Conservation (phyloP, 352 stramenopile species). For the Phytophthora pluvialis region DNA sequence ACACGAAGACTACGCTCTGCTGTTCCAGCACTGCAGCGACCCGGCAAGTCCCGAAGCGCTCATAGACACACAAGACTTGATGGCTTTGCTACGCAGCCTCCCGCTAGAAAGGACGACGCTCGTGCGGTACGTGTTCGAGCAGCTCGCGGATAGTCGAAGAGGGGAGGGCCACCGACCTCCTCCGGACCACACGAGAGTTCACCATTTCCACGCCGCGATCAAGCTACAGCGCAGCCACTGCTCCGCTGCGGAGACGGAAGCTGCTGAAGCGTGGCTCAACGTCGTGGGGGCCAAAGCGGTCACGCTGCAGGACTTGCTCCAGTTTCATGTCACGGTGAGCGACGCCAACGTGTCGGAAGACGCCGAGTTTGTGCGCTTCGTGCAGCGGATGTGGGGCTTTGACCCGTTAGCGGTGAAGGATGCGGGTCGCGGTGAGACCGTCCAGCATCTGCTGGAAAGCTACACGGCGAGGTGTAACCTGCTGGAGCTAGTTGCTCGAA, state of each 20-base stretch:
- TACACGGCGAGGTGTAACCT: slow-evolving; percentile 31
- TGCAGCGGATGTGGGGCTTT: slow-evolving; percentile 71
- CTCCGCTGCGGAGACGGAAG: slow-evolving; percentile 40
- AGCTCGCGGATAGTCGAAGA: slow-evolving; percentile 54
- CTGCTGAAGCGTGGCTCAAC: slow-evolving; percentile 44
- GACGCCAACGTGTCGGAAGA: slow-evolving; percentile 58
- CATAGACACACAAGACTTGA: slow-evolving; percentile 39
- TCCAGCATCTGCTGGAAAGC: slow-evolving; percentile 41
- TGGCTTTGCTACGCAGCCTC: slow-evolving; percentile 46
- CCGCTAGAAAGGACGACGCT: slow-evolving; percentile 46
- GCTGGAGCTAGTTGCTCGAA: slow-evolving; percentile 28
- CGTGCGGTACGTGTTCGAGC: slow-evolving; percentile 59
- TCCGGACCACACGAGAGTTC: slow-evolving; percentile 50
- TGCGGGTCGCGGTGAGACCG: slow-evolving; percentile 39
- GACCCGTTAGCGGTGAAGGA: slow-evolving; percentile 35
- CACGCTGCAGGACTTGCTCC: slow-evolving; percentile 45
- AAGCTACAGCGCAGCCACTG: slow-evolving; percentile 59
- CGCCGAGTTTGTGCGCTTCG: slow-evolving; percentile 62
- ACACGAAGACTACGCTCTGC: slow-evolving; percentile 48
- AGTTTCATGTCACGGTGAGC: slow-evolving; percentile 57
- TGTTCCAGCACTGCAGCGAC: slow-evolving; percentile 62
- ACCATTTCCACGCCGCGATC: slow-evolving; percentile 52
- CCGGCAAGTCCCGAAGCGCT: slow-evolving; percentile 13
- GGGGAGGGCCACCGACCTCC: slow-evolving; percentile 51
- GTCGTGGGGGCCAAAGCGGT: slow-evolving; percentile 23